Evolutionary conservation across 2,329 filamentous ascomycete genomes (phyloP), one percentile per base, ranked within the genome.

Genomic region (Fusarium sp.): DNA sequence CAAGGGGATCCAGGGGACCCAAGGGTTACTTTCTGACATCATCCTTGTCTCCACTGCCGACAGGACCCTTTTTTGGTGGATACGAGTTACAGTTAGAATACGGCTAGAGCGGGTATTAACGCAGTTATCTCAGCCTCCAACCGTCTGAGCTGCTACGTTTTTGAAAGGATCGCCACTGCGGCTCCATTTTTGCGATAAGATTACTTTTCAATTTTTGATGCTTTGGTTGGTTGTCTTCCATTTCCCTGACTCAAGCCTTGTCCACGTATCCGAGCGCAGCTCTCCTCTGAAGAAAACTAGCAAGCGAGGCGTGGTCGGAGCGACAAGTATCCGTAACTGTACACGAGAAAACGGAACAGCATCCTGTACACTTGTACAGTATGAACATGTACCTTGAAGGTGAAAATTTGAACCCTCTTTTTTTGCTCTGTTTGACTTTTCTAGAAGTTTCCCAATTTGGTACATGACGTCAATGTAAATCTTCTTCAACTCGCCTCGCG

Each of bases 1-100:
- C 55, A 53, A 57, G 62, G 50, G n/a, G n/a, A n/a, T n/a, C n/a
- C n/a, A n/a, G n/a, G n/a, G n/a, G n/a, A n/a, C n/a, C n/a, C n/a
- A n/a, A n/a, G n/a, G 60, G 54, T 59, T 28, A 44, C 16, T 61
- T 55, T 56, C 60, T 71, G 68, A 71, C 68, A 71, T 71, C 68
- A 71, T 71, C 41, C 44, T 42, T 62, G 67, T 66, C 38, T 53
- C 66, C 66, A 68, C 61, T 66, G 24, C 60, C 53, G 62, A 8
- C 23, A 37, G 44, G 57, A 58, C 63, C 63, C 57, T 64, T 64
- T 63, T 59, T 60, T 18, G 29, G 66, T 69, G 65, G 65, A 68
- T 60, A 42, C 46, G n/a, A 42, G 66, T 69, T 69, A 67, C 66
- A 52, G 48, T 44, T 53, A 43, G 42, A 58, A 70, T 61, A 55